Conservation (phyloP, 2,329 filamentous ascomycete genomes). For the Cercospora beticola region DNA sequence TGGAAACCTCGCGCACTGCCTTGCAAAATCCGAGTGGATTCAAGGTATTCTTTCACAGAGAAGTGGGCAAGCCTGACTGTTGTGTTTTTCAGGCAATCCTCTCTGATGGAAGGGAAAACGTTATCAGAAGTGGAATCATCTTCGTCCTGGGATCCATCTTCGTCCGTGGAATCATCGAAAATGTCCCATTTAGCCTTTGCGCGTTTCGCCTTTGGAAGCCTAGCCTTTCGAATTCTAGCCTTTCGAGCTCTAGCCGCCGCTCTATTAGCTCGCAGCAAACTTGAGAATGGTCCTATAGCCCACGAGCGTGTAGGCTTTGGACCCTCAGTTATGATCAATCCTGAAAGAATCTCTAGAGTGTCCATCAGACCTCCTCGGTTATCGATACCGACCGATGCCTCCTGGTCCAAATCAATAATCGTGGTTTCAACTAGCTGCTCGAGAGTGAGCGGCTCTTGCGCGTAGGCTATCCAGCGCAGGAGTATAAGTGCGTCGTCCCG, state of each 20-base stretch:
- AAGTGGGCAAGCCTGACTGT: not conserved
- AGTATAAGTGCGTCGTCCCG: not conserved
- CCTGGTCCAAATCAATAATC: not conserved
- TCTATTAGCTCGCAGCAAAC: no score
- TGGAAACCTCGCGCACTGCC: not conserved
- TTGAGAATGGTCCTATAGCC: no score
- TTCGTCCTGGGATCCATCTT: no score
- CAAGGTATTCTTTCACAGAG: not conserved
- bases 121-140: no score
- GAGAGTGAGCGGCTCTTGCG: not conserved
- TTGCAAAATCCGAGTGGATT: not conserved
- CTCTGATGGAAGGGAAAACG: no score
- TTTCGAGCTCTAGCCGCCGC: no score
- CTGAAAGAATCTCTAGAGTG: not conserved
- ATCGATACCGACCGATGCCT: not conserved
- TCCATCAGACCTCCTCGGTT: not conserved
- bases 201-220: no score
- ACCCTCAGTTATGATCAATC: not conserved
- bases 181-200: no score
- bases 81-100: no score
- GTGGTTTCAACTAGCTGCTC: not conserved
- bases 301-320: no score
- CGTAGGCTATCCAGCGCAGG: not conserved
- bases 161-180: no score
- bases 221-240: no score